phyloP scores from a whole-genome alignment of 768 basidiomycete genomes.

The Macrolepiota fuliginosa region DNA sequence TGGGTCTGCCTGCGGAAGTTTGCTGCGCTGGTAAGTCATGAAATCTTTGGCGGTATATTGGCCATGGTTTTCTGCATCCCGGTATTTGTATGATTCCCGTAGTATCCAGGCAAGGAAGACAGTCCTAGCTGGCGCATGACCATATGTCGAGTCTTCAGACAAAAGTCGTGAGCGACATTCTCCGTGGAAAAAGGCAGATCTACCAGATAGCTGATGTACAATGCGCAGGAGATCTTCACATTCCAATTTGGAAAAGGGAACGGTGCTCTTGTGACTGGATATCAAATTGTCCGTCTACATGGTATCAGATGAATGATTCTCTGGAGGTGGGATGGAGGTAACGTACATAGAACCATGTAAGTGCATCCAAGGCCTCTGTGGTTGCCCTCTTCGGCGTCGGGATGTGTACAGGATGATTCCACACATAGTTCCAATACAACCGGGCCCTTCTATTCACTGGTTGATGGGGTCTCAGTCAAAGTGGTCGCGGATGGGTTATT shows the following conservation, averaged over 20 bases:
- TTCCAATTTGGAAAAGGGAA: constrained; percentile 53
- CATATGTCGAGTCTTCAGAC: constrained; percentile 28
- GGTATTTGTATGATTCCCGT: constrained; percentile 49
- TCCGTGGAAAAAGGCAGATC: background rate
- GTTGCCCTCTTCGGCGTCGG: constrained; percentile 39
- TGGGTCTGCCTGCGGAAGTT: constrained; percentile 8
- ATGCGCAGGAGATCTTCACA: constrained; percentile 48
- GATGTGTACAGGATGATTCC: constrained; percentile 46
- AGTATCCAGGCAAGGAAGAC: constrained; percentile 50
- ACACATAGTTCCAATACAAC: constrained; percentile 52
- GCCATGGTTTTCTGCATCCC: constrained; percentile 44
- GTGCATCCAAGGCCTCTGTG: constrained; percentile 44
- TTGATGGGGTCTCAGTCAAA: background rate
- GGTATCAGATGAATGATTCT: background rate
- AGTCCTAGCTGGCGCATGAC: constrained; percentile 37
- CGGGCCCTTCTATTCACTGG: constrained; percentile 44
- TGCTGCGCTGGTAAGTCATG: constrained; percentile 20
- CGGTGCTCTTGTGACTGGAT: constrained; percentile 38
- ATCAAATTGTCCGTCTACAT: constrained; percentile 47
- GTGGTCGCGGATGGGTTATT: constrained; percentile 4
- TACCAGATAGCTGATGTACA: constrained; percentile 34
- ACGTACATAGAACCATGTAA: constrained; percentile 48
- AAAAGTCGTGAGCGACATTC: background rate
- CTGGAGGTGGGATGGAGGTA: background rate
- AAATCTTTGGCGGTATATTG: constrained; percentile 34